Evolutionary conservation across 257 asterid species (phyloP).

Genomic region (Solanum pimpinellifolium): DNA sequence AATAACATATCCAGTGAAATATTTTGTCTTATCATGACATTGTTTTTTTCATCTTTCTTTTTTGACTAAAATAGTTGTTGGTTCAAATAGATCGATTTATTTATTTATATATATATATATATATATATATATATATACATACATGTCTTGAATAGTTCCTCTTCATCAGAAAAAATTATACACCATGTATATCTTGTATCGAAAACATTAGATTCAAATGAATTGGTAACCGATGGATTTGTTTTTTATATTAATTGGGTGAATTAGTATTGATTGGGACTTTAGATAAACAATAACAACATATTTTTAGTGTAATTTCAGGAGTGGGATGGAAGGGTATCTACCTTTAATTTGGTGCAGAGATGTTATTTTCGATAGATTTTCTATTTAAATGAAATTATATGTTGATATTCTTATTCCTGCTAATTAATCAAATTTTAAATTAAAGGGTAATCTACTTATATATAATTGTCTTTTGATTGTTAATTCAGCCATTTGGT

Average conservation of each 20-base stretch:
- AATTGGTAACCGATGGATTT: neutral
- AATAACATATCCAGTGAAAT: fast-evolving
- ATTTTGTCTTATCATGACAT: fast-evolving
- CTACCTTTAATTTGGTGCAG: no score
- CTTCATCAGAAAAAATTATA: no score
- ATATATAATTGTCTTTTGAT: neutral
- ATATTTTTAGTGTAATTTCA: no score
- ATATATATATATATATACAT: no score
- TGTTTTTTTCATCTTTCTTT: no score
- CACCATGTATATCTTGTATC: no score
- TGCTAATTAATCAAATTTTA: neutral
- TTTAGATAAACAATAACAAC: no score
- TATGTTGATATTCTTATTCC: neutral
- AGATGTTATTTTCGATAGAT: no score
- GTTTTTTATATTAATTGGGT: neutral
- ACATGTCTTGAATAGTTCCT: no score
- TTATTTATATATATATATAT: no score
- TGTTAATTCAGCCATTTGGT: slow-evolving; percentile 33
- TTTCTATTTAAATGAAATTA: no score
- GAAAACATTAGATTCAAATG: neutral
- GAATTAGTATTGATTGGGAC: neutral
- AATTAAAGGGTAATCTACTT: neutral
- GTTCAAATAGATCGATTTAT: no score
- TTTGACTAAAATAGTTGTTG: neutral
- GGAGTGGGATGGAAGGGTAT: neutral